phyloP scores from a whole-genome alignment of 2,329 filamentous ascomycete genomes.

The Ascochyta koolunga region DNA sequence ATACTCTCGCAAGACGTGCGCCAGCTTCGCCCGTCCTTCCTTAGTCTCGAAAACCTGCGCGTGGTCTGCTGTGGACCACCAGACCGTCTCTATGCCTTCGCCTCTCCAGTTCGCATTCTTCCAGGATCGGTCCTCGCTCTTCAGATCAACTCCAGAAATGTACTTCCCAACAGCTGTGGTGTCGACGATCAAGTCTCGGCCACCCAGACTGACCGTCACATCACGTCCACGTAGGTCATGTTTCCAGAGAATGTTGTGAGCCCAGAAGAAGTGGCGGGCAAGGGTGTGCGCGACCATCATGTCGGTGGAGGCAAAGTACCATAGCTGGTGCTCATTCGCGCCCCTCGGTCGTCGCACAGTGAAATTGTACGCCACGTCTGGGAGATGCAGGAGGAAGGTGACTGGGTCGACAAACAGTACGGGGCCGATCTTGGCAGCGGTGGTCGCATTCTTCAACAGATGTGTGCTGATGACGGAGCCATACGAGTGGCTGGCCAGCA shows the following conservation, averaged over 20 bases:
- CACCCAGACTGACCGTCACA: constrained; percentile 65
- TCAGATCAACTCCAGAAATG: constrained; percentile 51
- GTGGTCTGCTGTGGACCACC: constrained; percentile 68
- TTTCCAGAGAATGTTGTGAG: constrained; percentile 72
- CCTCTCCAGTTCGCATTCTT: constrained; percentile 46
- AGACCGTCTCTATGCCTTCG: constrained; percentile 62
- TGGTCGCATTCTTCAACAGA: constrained; percentile 58
- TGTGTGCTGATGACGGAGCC: constrained; percentile 69
- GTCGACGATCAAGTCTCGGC: constrained; percentile 69
- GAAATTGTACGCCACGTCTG: constrained; percentile 75
- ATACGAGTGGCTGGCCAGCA: constrained; percentile 67
- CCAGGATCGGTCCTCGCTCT: constrained; percentile 37
- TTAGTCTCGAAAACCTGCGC: constrained; percentile 57
- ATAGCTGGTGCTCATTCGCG: constrained; percentile 74
- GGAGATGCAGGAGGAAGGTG: constrained; percentile 70
- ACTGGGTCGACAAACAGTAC: constrained; percentile 67
- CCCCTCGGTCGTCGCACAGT: constrained; percentile 35
- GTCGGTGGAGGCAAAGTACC: constrained; percentile 73
- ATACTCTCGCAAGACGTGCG: constrained; percentile 35
- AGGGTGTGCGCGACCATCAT: constrained; percentile 70
- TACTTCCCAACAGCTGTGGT: constrained; percentile 64
- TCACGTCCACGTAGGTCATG: constrained; percentile 61
- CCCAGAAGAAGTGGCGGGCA: constrained; percentile 73
- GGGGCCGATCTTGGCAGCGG: constrained; percentile 56
- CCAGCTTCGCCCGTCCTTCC: constrained; percentile 33